Conservation (phyloP, 805 yeast genomes). For the Pichia membranifaciens region DNA sequence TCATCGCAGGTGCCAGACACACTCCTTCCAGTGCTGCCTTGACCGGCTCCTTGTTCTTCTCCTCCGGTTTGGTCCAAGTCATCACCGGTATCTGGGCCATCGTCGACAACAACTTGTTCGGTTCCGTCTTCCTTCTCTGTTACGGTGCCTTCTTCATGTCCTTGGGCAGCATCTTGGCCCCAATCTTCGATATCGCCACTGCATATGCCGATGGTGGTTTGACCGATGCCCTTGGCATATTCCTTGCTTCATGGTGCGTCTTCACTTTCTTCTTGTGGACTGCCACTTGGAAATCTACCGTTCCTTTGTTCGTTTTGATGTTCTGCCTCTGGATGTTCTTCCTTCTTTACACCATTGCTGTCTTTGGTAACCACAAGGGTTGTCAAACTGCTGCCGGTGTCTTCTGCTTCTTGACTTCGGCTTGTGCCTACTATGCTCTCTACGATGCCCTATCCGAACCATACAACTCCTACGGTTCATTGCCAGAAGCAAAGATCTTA, state of each 20-base stretch:
- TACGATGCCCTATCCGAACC: conserved; percentile 33
- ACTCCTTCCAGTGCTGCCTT: conserved; percentile 38
- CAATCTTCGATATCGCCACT: conserved; percentile 36
- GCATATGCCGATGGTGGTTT: conserved; percentile 34
- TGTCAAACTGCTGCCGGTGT: conserved; percentile 37
- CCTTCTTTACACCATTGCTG: conserved; percentile 35
- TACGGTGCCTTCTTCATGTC: conserved; percentile 47
- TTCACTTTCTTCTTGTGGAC: conserved; percentile 39
- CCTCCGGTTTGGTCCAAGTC: conserved; percentile 44
- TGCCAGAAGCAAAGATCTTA: conserved; percentile 22
- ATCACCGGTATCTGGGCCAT: conserved; percentile 49
- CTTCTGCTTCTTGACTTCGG: conserved; percentile 35
- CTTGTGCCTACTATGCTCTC: conserved; percentile 38
- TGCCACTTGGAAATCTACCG: conserved; percentile 40
- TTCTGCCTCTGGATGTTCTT: conserved; percentile 37
- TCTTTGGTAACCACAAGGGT: conserved; percentile 30
- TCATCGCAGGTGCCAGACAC: conserved; percentile 38
- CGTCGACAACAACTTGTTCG: conserved; percentile 42
- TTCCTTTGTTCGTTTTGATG: conserved; percentile 33
- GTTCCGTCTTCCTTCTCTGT: conserved; percentile 39
- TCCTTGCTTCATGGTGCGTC: conserved; percentile 42
- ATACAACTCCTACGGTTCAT: conserved; percentile 18
- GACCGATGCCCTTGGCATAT: conserved; percentile 40
- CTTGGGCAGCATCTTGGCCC: conserved; percentile 37
- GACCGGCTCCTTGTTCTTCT: conserved; percentile 39